Conservation (phyloP, 1,284 basidiomycete genomes). For the Ganoderma multipileum region DNA sequence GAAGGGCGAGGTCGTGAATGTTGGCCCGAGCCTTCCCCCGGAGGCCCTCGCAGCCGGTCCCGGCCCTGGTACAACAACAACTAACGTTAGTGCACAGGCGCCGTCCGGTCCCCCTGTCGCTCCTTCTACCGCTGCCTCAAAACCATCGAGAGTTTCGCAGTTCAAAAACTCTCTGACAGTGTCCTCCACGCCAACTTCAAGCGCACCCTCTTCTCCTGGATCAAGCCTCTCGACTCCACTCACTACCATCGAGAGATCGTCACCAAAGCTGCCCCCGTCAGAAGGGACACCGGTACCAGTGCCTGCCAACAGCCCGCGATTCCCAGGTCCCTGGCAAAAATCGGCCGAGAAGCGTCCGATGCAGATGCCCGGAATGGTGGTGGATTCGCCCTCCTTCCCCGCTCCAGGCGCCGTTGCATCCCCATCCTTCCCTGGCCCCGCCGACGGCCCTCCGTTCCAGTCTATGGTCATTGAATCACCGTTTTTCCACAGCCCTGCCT, state of each 20-base stretch:
- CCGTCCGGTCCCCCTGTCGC: constrained; percentile 7
- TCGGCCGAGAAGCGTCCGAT: constrained; percentile 9
- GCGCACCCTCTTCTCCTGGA: constrained; percentile 17
- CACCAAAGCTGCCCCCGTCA: constrained; percentile 41
- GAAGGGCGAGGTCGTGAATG: constrained; percentile 64
- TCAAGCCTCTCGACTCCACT: constrained; percentile 38
- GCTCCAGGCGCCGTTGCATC: constrained; percentile 18
- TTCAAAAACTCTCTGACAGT: constrained; percentile 44
- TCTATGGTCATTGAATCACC: constrained; percentile 40
- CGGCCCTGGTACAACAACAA: not conserved
- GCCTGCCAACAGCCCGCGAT: constrained; percentile 24
- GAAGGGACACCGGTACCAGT: constrained; percentile 28
- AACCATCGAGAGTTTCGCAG: constrained; percentile 49
- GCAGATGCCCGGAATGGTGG: constrained; percentile 27
- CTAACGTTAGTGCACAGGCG: not conserved
- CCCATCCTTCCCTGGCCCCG: constrained; percentile 11
- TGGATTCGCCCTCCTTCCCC: constrained; percentile 33
- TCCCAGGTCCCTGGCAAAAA: constrained; percentile 9
- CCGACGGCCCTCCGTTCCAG: constrained; percentile 11
- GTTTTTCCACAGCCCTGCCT: constrained; percentile 39
- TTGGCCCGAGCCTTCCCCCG: constrained; percentile 43
- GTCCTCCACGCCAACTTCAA: constrained; percentile 8
- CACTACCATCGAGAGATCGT: constrained; percentile 36
- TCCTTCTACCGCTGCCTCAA: constrained; percentile 21
- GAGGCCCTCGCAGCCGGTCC: not conserved